Conservation (phyloP, 257 asterid genomes). For the Haberlea rhodopensis region DNA sequence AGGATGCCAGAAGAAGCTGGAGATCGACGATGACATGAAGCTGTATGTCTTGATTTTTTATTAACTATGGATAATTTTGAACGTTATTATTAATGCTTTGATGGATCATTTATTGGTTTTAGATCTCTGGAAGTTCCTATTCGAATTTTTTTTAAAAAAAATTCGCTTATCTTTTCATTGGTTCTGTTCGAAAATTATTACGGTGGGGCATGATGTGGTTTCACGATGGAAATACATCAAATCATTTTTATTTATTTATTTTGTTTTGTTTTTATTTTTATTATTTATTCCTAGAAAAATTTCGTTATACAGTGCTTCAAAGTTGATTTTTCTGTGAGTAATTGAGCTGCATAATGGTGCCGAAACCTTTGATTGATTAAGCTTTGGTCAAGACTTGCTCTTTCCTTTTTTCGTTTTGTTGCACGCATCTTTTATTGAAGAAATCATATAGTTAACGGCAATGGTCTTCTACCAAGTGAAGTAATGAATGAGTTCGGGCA, state of each 20-base stretch:
- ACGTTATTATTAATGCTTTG: background rate
- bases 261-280: background rate
- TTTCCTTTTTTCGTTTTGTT: background rate
- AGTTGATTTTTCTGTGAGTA: background rate
- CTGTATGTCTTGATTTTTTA: slow-evolving; percentile 9
- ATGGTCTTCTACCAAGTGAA: background rate
- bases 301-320: background rate
- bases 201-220: too few species aligned
- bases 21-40: slow-evolving; percentile 31
- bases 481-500: background rate
- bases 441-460: too few species aligned
- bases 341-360: background rate
- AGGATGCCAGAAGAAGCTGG: slow-evolving; percentile 32
- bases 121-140: background rate
- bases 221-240: too few species aligned
- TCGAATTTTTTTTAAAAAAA: background rate
- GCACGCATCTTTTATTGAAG: background rate
- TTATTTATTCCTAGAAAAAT: background rate
- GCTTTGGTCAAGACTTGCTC: background rate
- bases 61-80: background rate
- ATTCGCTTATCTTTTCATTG: too few species aligned
- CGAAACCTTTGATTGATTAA: background rate
- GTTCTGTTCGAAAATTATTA: background rate
- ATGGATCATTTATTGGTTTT: background rate
- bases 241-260: too few species aligned